Percentiles rank a stretch among this genome's conserved stretches.
Conservation (phyloP, 1,139 yeast genomes). For the Scheffersomyces illinoinensis region DNA sequence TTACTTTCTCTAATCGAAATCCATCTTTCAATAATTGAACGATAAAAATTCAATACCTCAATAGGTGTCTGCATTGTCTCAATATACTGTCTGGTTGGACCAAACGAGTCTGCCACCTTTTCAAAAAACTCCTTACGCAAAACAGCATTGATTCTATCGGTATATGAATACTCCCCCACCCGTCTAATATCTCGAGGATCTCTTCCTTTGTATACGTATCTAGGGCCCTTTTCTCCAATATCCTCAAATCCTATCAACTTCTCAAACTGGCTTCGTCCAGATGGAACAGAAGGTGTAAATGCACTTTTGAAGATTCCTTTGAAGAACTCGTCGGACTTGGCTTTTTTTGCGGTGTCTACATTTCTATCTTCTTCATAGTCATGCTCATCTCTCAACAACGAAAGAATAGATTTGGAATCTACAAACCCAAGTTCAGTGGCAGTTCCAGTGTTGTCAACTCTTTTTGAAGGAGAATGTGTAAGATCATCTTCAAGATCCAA, state of each 20-base stretch:
- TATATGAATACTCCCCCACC: background rate
- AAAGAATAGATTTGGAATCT: background rate
- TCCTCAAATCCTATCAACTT: background rate
- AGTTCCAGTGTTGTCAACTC: background rate
- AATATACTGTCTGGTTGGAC: constrained; percentile 26
- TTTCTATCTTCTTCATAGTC: background rate
- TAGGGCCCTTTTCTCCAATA: background rate
- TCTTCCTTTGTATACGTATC: background rate
- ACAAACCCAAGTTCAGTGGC: constrained; percentile 1
- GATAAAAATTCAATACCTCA: constrained; percentile 18
- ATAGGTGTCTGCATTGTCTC: constrained; percentile 10
- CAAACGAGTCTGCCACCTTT: constrained; percentile 21
- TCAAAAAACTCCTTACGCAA: constrained; percentile 17
- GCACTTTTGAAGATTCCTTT: background rate
- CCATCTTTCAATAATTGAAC: constrained; percentile 16
- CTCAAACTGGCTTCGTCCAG: background rate
- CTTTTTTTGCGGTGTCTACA: background rate
- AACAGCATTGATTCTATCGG: constrained; percentile 9
- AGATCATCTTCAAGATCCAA: background rate
- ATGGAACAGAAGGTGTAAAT: background rate
- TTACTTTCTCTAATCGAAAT: background rate
- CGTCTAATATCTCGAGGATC: background rate
- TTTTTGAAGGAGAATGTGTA: background rate
- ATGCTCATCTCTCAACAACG: background rate
- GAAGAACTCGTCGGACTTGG: background rate